Conservation (phyloP, 495 filamentous ascomycete genomes). For the Cercophora scortea region DNA sequence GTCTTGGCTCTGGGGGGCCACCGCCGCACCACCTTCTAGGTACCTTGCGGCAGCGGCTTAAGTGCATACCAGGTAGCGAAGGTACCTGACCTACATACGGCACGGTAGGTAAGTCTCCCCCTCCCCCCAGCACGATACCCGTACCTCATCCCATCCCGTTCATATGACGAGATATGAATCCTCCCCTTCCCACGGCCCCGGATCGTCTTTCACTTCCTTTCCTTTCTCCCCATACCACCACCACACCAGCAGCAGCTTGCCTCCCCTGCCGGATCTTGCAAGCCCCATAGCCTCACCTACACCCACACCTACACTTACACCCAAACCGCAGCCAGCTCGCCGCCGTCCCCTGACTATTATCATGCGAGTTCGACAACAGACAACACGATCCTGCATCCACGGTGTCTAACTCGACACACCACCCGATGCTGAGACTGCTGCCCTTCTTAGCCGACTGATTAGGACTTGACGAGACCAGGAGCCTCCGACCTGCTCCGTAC, state of each 20-base stretch:
- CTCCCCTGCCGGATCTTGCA: background rate
- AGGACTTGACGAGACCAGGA: slow-evolving; percentile 1
- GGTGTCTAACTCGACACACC: slow-evolving; percentile 5
- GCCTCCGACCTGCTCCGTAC: background rate
- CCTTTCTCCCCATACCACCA: slow-evolving; percentile 8
- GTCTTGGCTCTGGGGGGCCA: no score
- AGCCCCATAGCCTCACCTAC: background rate
- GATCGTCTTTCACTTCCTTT: slow-evolving; percentile 14
- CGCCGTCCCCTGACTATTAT: slow-evolving; percentile 1
- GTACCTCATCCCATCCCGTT: background rate
- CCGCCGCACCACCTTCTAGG: no score
- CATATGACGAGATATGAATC: slow-evolving; percentile 24
- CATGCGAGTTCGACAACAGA: slow-evolving; percentile 15
- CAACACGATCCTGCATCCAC: slow-evolving; percentile 3
- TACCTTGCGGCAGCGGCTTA: no score
- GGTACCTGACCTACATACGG: no score
- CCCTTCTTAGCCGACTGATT: background rate
- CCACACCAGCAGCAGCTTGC: background rate
- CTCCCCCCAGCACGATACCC: slow-evolving; percentile 3
- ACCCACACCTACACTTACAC: background rate
- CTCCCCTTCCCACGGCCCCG: slow-evolving; percentile 21
- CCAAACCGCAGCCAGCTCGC: background rate
- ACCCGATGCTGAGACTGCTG: slow-evolving; percentile 1
- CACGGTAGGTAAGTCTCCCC: background rate
- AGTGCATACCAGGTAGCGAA: no score